These are phyloP conservation scores for Daldinia grandis DNA, from an alignment of 495 filamentous ascomycete genomes.

Conservation along the genomic window DNA sequence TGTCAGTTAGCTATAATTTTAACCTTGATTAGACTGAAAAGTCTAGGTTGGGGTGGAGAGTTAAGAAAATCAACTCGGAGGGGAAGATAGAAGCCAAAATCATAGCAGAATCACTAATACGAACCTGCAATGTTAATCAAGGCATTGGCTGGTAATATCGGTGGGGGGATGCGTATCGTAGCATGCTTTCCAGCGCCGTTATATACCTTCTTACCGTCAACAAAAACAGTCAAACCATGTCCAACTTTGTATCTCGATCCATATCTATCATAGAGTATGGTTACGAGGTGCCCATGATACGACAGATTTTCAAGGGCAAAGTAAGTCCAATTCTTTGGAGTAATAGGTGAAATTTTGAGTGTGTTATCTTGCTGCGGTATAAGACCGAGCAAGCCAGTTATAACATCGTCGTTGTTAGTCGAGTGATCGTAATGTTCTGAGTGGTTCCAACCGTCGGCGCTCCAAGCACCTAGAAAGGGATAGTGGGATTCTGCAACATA, in stretches of 20 bases:
- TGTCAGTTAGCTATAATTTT: constrained; percentile 4
- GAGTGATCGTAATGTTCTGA: constrained; percentile 59
- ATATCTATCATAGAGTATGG: constrained; percentile 52
- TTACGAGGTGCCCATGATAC: constrained; percentile 55
- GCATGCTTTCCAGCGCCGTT: constrained; percentile 29
- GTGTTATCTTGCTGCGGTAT: constrained; percentile 48
- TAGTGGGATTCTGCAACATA: constrained; percentile 58
- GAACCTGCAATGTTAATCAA: constrained; percentile 52
- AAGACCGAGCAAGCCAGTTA: constrained; percentile 56
- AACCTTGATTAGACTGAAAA: background rate
- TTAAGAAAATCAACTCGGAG: background rate
- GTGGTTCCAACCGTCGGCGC: constrained; percentile 52
- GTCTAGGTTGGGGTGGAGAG: background rate
- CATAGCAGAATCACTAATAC: constrained; percentile 2
- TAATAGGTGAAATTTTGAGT: constrained; percentile 51
- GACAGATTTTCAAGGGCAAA: constrained; percentile 56
- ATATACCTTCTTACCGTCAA: constrained; percentile 47
- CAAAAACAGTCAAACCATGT: constrained; percentile 49
- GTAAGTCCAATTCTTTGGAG: constrained; percentile 54
- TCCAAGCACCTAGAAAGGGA: constrained; percentile 52
- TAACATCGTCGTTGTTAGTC: constrained; percentile 57
- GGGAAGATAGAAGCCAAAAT: background rate
- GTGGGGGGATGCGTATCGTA: constrained; percentile 32
- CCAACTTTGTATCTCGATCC: constrained; percentile 49
- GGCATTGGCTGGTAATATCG: constrained; percentile 25